phyloP scores from a whole-genome alignment of 2,329 filamentous ascomycete genomes.

The Periconia digitata region DNA sequence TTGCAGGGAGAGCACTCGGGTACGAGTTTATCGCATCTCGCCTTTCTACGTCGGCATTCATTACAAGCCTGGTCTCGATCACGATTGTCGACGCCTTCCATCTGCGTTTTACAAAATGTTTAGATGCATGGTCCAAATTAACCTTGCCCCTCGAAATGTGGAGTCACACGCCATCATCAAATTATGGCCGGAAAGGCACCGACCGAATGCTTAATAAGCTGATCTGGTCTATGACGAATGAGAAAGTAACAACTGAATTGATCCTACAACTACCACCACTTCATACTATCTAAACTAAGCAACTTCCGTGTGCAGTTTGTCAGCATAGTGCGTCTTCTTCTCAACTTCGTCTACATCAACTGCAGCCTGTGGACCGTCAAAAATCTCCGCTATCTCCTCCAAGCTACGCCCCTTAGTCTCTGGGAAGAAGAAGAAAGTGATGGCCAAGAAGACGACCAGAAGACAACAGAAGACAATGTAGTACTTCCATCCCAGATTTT shows the following conservation, averaged over 20 bases:
- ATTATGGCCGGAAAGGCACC: too few relatives aligned
- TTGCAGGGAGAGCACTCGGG: conserved; percentile 24
- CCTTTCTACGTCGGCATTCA: conserved; percentile 16
- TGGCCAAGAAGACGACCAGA: conserved; percentile 54
- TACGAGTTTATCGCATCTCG: conserved; percentile 11
- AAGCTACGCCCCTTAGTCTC: conserved; percentile 53
- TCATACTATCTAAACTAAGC: background rate
- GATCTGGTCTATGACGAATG: too few relatives aligned
- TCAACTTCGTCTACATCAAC: background rate
- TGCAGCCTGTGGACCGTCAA: conserved; percentile 5
- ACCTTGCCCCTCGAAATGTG: too few relatives aligned
- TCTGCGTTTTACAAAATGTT: conserved; percentile 2
- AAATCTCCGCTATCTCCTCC: conserved; percentile 59
- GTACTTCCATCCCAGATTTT: conserved; percentile 9
- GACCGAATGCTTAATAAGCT: background rate
- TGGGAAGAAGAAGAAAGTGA: conserved; percentile 59
- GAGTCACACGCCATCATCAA: too few relatives aligned
- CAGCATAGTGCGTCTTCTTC: background rate
- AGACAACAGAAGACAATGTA: conserved; percentile 40
- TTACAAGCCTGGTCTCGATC: conserved; percentile 14
- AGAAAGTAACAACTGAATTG: too few relatives aligned
- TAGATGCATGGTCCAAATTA: background rate
- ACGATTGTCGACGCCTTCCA: conserved; percentile 2
- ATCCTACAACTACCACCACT: background rate
- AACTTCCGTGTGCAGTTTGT: background rate